A percentile compares a stretch with the other conserved stretches of the same genome.
These are phyloP conservation scores for Senna siamea DNA, from an alignment of 306 rosid species.

Conservation along the genomic window DNA sequence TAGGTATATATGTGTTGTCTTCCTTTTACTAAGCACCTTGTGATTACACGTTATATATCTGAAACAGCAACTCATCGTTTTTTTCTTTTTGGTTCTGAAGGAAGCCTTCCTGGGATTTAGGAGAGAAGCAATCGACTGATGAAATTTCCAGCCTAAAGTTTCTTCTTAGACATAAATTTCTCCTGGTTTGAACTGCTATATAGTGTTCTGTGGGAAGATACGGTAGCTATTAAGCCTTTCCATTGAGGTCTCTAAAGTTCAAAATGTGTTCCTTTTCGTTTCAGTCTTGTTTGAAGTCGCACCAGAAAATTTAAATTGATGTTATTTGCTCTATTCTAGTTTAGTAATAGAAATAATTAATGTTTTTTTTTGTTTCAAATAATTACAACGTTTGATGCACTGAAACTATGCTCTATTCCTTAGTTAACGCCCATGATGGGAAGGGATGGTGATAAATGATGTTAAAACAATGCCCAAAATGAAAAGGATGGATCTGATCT, in stretches of 20 bases:
- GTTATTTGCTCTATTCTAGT: background rate
- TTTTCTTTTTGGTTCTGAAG: background rate
- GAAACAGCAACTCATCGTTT: background rate
- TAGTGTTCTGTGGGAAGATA: background rate
- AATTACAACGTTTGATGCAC: background rate
- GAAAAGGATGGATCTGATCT: too few relatives aligned
- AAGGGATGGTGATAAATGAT: too few relatives aligned
- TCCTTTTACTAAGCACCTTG: background rate
- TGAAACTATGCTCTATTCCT: too few relatives aligned
- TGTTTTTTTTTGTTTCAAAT: background rate
- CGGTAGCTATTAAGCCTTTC: background rate
- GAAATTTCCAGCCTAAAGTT: background rate
- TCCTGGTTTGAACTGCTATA: background rate
- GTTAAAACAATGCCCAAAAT: too few relatives aligned
- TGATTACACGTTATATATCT: background rate
- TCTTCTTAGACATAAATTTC: background rate
- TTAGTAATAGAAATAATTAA: background rate
- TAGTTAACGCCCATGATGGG: too few relatives aligned
- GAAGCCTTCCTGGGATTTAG: background rate
- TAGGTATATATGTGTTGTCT: background rate
- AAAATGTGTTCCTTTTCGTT: background rate
- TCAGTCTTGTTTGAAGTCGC: background rate
- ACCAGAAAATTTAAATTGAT: background rate
- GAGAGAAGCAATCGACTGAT: conserved; percentile 4
- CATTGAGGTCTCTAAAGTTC: background rate